Conservation (phyloP, 352 stramenopile genomes). For the Globisporangium rhizosaccharum region DNA sequence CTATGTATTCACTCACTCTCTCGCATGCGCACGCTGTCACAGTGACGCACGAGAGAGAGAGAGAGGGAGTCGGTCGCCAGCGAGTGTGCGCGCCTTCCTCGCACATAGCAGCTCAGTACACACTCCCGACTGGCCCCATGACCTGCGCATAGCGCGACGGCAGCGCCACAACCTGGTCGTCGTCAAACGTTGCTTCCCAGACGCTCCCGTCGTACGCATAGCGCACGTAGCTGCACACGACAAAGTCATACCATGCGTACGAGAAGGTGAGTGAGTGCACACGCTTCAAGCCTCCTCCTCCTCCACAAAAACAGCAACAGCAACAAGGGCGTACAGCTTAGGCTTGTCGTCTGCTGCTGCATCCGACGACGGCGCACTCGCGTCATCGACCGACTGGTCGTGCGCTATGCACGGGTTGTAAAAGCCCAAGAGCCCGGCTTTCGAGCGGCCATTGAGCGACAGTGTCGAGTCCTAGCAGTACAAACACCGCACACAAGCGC, state of each 20-base stretch:
- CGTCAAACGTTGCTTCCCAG: conserved; percentile 80
- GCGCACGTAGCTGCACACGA: conserved; percentile 53
- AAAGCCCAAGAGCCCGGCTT: conserved; percentile 68
- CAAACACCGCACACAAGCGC: neutral
- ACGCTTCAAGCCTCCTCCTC: neutral
- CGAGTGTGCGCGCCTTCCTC: too few relatives aligned
- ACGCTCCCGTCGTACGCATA: conserved; percentile 69
- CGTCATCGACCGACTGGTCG: conserved; percentile 36
- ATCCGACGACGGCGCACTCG: conserved; percentile 1
- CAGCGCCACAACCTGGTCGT: conserved; percentile 63
- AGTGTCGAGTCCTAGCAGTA: conserved; percentile 44
- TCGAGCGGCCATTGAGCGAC: conserved; percentile 46
- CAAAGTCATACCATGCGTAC: too few relatives aligned
- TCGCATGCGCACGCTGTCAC: too few relatives aligned
- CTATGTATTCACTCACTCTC: neutral
- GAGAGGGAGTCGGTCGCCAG: too few relatives aligned
- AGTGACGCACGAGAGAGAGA: too few relatives aligned
- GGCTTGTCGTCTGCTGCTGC: conserved; percentile 21
- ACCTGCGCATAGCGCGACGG: conserved; percentile 63
- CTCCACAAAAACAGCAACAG: neutral
- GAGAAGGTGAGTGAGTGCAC: neutral
- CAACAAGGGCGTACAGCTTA: conserved; percentile 46
- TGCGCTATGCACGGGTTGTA: conserved; percentile 73
- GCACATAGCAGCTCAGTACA: conserved; percentile 33
- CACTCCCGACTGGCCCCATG: conserved; percentile 60